These are phyloP conservation scores for Syzygium aromaticum DNA, from an alignment of 345 rosid species.

Conservation along the genomic window DNA sequence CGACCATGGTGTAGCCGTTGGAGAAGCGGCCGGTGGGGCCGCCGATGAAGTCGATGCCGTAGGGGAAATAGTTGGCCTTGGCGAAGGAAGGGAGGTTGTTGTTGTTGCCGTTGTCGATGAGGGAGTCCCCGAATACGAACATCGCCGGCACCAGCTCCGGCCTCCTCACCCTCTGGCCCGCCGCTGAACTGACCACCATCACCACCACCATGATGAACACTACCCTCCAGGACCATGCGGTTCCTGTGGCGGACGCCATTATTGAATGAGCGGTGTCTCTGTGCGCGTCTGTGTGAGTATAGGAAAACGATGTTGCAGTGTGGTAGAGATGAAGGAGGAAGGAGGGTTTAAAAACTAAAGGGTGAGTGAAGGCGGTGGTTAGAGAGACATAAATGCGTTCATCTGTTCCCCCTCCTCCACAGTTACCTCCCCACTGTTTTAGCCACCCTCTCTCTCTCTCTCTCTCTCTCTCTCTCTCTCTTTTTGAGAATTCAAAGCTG, in stretches of 20 bases:
- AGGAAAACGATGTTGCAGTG: background rate
- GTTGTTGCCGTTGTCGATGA: constrained; percentile 90
- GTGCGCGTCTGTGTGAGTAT: background rate
- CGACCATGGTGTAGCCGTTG: constrained; percentile 95
- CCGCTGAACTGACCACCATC: constrained; percentile 8
- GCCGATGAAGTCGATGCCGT: constrained; percentile 89
- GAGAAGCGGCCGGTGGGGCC: constrained; percentile 99
- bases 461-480: background rate
- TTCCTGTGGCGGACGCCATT: background rate
- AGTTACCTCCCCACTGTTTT: background rate
- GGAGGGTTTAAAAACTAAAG: background rate
- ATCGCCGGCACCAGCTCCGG: constrained; percentile 69
- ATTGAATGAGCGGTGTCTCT: background rate
- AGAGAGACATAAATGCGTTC: constrained; percentile 34
- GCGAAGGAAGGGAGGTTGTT: constrained; percentile 79
- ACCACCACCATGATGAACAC: background rate
- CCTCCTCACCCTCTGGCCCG: constrained; percentile 8
- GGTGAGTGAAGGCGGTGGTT: constrained; percentile 13
- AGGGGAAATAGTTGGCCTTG: constrained; percentile 90
- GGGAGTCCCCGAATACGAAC: constrained; percentile 93
- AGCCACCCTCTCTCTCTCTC: background rate
- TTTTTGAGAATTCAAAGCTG: background rate
- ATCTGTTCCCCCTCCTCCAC: constrained; percentile 20
- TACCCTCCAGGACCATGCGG: background rate
- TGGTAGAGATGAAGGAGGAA: background rate